A percentile compares a stretch with the other conserved stretches of the same genome.
Conservation (phyloP, 768 basidiomycete genomes). For the Agaricus bisporus region DNA sequence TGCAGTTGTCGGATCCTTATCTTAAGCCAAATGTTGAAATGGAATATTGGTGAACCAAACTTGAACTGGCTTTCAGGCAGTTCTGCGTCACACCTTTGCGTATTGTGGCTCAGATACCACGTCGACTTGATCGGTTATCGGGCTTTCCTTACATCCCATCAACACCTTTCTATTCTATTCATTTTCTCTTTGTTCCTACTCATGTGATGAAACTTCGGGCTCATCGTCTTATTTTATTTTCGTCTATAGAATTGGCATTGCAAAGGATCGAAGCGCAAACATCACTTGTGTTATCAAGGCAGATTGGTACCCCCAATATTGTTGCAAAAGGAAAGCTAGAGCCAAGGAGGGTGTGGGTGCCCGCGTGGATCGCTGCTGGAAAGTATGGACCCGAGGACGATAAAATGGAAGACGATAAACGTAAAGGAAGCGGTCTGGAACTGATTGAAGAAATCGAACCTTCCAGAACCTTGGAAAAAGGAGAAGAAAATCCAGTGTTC, state of each 20-base stretch:
- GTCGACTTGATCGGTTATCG: not conserved
- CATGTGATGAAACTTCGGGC: not conserved
- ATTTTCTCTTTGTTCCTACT: not conserved
- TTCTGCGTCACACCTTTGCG: slow-evolving; percentile 1
- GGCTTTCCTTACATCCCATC: not conserved
- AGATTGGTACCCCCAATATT: slow-evolving; percentile 72
- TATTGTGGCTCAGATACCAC: not conserved
- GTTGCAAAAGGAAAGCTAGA: slow-evolving; percentile 64
- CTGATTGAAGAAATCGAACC: slow-evolving; percentile 42
- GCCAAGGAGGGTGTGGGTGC: slow-evolving; percentile 53
- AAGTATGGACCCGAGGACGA: not conserved
- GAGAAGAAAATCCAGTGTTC: slow-evolving; percentile 2
- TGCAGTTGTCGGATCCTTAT: not conserved
- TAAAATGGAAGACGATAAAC: not conserved
- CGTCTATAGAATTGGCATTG: slow-evolving; percentile 52
- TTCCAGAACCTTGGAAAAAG: slow-evolving; percentile 2
- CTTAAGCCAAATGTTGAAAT: not conserved
- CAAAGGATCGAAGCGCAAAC: slow-evolving; percentile 63
- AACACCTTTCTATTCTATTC: not conserved
- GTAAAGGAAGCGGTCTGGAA: slow-evolving; percentile 15
- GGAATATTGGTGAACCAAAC: not conserved
- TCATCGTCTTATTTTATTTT: not conserved
- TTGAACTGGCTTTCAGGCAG: not conserved
- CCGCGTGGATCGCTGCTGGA: slow-evolving; percentile 30
- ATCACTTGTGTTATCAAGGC: slow-evolving; percentile 54